Evolutionary conservation across 2,329 filamentous ascomycete species (phyloP).

Genomic region (Ceratocystis smalleyi): DNA sequence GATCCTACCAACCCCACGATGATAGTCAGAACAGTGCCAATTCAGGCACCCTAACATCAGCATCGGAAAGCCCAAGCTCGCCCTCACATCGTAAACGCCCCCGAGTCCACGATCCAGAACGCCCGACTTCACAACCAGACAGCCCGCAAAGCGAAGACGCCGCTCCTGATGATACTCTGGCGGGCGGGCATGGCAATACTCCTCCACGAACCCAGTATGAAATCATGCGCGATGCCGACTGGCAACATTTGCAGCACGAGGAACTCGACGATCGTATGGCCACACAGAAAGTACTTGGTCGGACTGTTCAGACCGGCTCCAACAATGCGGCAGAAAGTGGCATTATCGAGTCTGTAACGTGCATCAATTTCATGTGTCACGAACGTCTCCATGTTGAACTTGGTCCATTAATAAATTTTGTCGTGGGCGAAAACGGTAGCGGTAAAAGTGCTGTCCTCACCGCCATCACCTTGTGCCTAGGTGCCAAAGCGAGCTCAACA

Average conservation of each 20-base stretch:
- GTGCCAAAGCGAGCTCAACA: slow-evolving; percentile 80
- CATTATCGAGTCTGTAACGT: slow-evolving; percentile 75
- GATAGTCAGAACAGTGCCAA: slow-evolving; percentile 16
- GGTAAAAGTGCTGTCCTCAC: slow-evolving; percentile 94
- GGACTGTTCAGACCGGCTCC: slow-evolving; percentile 31
- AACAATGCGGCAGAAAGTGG: slow-evolving; percentile 69
- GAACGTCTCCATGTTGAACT: slow-evolving; percentile 62
- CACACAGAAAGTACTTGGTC: slow-evolving; percentile 40
- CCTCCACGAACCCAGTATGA: slow-evolving; percentile 47
- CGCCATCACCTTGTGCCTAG: slow-evolving; percentile 83
- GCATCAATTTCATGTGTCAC: slow-evolving; percentile 95
- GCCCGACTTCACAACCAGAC: not conserved
- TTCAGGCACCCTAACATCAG: not conserved
- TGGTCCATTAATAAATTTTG: slow-evolving; percentile 94
- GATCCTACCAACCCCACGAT: slow-evolving; percentile 5
- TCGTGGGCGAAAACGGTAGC: slow-evolving; percentile 93
- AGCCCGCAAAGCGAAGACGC: not conserved
- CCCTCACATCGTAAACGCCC: slow-evolving; percentile 4
- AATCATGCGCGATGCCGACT: slow-evolving; percentile 42
- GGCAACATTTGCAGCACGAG: slow-evolving; percentile 39
- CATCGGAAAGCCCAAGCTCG: not conserved
- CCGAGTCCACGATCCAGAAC: not conserved
- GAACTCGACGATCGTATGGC: slow-evolving; percentile 47
- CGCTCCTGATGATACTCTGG: slow-evolving; percentile 22
- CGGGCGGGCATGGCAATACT: slow-evolving; percentile 23